A percentile compares a stretch with the other conserved stretches of the same genome.
Evolutionary conservation across 2,329 filamentous ascomycete genomes (phyloP).

Genomic region (Clonostachys sp.): DNA sequence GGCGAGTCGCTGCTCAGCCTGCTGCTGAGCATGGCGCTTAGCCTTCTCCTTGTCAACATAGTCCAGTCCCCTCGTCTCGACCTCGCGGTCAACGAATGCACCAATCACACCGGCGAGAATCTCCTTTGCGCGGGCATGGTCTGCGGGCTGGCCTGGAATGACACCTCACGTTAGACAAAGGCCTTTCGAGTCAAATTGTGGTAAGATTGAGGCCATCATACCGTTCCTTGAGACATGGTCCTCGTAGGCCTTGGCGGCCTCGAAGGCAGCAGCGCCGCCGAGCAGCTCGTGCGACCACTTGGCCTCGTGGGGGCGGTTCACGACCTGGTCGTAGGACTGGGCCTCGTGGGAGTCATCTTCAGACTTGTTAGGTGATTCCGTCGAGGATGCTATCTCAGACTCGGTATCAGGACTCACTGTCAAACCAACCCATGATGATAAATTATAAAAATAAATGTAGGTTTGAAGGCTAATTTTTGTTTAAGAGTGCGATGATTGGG

Average conservation of each 20-base stretch:
- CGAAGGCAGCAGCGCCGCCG: conserved; percentile 72
- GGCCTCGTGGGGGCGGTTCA: conserved; percentile 48
- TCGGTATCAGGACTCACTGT: too few relatives aligned
- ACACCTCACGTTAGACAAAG: conserved; percentile 17
- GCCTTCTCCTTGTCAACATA: conserved; percentile 52
- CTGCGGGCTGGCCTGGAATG: conserved; percentile 44
- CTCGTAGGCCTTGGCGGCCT: conserved; percentile 76
- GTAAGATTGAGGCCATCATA: conserved; percentile 35
- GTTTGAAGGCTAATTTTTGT: too few relatives aligned
- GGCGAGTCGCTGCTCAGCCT: conserved; percentile 57
- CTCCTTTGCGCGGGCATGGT: conserved; percentile 75
- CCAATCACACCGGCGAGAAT: conserved; percentile 67
- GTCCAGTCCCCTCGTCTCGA: conserved; percentile 64
- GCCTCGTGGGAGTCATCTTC: too few relatives aligned
- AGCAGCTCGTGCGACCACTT: conserved; percentile 69
- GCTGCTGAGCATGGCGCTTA: conserved; percentile 52
- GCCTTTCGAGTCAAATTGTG: conserved; percentile 12
- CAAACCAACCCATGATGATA: too few relatives aligned
- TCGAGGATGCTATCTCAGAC: too few relatives aligned
- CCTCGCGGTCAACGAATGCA: conserved; percentile 71
- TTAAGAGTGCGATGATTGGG: too few relatives aligned
- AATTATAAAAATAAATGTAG: too few relatives aligned
- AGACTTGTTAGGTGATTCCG: too few relatives aligned
- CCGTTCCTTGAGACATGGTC: conserved; percentile 56
- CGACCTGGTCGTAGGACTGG: conserved; percentile 30